phyloP scores from a whole-genome alignment of 805 yeast genomes.

The Saturnispora hagleri region DNA sequence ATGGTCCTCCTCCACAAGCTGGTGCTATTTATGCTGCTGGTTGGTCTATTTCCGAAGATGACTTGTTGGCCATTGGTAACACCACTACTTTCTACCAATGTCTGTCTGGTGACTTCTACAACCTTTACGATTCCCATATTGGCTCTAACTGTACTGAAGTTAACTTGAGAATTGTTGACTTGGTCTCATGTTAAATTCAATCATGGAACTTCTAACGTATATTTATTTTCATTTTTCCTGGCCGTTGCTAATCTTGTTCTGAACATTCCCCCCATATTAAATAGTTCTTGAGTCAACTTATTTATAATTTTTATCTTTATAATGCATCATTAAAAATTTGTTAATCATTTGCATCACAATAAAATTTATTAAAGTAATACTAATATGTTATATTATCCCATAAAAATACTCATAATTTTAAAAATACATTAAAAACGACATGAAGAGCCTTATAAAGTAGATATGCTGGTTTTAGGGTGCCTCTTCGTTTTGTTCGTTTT shows the following conservation, averaged over 20 bases:
- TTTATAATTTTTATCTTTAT: background rate
- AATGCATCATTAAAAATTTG: background rate
- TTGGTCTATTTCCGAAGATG: slow-evolving; percentile 38
- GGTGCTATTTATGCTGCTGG: slow-evolving; percentile 46
- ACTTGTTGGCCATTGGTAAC: slow-evolving; percentile 42
- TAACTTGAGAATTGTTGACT: slow-evolving; percentile 35
- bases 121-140: slow-evolving; percentile 42
- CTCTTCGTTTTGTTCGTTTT: slow-evolving; percentile 2
- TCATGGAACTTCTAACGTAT: background rate
- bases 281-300: background rate
- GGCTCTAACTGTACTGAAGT: slow-evolving; percentile 40
- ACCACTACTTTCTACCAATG: slow-evolving; percentile 44
- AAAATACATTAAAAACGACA: background rate
- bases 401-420: background rate
- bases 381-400: background rate
- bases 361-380: background rate
- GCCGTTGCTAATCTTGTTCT: background rate
- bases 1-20: slow-evolving; percentile 59
- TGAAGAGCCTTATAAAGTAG: background rate
- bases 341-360: background rate
- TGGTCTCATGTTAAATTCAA: slow-evolving; percentile 32
- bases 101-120: slow-evolving; percentile 48
- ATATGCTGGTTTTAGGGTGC: background rate
- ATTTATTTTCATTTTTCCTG: background rate
- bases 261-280: background rate